Base-by-base conservation (phyloP, 2,329 filamentous ascomycete genomes). In the Nectriaceae sp. region DNA sequence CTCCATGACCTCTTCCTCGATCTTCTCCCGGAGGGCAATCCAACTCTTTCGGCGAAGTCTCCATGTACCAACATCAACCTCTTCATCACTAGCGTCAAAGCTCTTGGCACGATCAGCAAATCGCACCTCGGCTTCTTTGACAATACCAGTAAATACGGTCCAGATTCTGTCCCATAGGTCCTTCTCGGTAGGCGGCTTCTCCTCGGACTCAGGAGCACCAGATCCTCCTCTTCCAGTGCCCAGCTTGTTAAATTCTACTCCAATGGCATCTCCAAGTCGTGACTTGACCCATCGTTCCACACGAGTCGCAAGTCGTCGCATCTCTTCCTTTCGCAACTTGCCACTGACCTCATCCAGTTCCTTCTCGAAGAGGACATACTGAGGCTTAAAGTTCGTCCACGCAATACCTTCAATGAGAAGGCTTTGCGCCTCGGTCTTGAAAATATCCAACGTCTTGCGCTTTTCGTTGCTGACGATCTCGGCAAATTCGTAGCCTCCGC, bases 1-100 rank as follows among this genome's bases (percentile, higher is more conserved):
- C 73, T 97, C 94, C 85, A 96, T 96, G 65, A 97, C 90, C 71
- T 99, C 94, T 65, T 99, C 94, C 29, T 97, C 93, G 53, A 99
- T 88, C 75, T 90, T 94, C 50, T 90, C 87, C 39, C 90, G 83
- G 52, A 99, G 77, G 13, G 93, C 92, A 35, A 87, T 87, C 94
- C 94, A 99, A 53, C 90, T 94, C 78, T 97, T 97, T 55, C 93
- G 85, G 50, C 93, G 85, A 56, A 99, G 74, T 47, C 92, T 84
- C 93, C 94, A 99, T 18, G 96, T 78, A 16, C 94, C 94, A 46
- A 97, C 83, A 52, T 95, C 88, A 18, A 96, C 90, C 73, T 99
- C 94, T 35, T 93, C 90, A 47, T 88, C 78, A 61, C 86, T 95
- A 39, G 94, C 94, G 68, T 97, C 90, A 59, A 97, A 96, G 75